Conservation (phyloP, 176 grass and related monocot species). For the Carex parvula region DNA sequence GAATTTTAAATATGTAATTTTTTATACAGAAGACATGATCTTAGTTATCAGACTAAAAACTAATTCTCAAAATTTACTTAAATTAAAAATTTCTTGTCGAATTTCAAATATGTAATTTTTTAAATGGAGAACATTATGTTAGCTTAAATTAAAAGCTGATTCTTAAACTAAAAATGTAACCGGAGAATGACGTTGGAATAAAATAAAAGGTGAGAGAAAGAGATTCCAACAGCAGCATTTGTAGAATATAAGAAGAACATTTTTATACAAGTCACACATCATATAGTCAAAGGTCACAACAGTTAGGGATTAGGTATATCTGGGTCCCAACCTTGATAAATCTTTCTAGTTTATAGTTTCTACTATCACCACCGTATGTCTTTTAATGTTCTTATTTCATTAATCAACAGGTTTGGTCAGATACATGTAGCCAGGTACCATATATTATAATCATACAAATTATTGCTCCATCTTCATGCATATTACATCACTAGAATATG, state of each 20-base stretch:
- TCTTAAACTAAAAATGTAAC: neutral
- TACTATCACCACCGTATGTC: neutral
- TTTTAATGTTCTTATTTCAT: neutral
- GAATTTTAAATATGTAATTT: no score
- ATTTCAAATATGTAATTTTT: no score
- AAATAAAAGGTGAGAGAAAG: neutral
- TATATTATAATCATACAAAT: slow-evolving; percentile 6
- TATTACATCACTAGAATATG: slow-evolving; percentile 22
- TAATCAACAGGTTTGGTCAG: neutral
- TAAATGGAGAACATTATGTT: no score
- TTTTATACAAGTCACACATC: neutral
- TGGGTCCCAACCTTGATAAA: slow-evolving; percentile 1
- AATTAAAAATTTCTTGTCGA: no score
- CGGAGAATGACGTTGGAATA: neutral
- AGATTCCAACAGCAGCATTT: neutral
- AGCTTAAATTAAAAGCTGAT: no score
- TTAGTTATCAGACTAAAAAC: no score
- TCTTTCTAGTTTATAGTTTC: neutral
- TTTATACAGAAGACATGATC: no score
- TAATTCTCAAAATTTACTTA: no score
- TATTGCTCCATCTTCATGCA: slow-evolving; percentile 9
- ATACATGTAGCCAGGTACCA: neutral
- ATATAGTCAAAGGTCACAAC: slow-evolving; percentile 4
- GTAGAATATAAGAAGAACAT: neutral
- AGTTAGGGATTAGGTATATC: slow-evolving; percentile 1